Evolutionary conservation across 139 green algal genomes (phyloP).

Genomic region (Micractinium conductrix): DNA sequence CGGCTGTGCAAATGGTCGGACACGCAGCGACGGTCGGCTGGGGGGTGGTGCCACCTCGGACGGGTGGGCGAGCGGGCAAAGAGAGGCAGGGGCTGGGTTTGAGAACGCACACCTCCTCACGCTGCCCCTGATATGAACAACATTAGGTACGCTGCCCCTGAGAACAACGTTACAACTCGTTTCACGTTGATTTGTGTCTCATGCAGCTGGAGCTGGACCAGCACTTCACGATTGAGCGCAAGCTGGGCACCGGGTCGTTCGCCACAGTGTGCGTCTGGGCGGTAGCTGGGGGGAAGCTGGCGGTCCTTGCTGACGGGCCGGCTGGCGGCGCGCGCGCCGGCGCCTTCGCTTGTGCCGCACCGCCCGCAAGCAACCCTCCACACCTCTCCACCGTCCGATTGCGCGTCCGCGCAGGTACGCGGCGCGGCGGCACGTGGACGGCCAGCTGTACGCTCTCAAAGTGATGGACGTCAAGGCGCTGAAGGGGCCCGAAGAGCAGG

Average conservation of each 20-base stretch:
- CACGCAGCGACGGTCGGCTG: too few species aligned
- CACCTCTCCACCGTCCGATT: not conserved
- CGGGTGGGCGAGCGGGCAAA: too few species aligned
- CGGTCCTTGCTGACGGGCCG: not conserved
- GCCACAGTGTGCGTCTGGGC: not conserved
- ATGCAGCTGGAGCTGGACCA: slow-evolving; percentile 13
- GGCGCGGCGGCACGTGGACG: not conserved
- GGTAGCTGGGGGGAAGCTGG: too few species aligned
- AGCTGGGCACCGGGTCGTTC: slow-evolving; percentile 12
- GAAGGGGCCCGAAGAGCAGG: not conserved
- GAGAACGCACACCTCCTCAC: too few species aligned
- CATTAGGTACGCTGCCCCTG: too few species aligned
- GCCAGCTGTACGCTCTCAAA: slow-evolving; percentile 17
- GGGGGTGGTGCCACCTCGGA: too few species aligned
- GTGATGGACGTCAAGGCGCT: not conserved
- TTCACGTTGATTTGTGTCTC: too few species aligned
- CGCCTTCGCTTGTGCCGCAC: not conserved
- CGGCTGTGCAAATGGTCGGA: too few species aligned
- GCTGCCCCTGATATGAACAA: too few species aligned
- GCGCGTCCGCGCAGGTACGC: not conserved
- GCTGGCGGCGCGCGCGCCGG: too few species aligned
- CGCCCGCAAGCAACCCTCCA: not conserved
- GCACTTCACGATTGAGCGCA: not conserved
- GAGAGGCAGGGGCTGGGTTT: too few species aligned
- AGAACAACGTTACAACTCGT: too few species aligned